Percentiles rank a stretch among this genome's conserved stretches.
phyloP scores from a whole-genome alignment of 2,329 filamentous ascomycete species.

The Neofusicoccum sp. region DNA sequence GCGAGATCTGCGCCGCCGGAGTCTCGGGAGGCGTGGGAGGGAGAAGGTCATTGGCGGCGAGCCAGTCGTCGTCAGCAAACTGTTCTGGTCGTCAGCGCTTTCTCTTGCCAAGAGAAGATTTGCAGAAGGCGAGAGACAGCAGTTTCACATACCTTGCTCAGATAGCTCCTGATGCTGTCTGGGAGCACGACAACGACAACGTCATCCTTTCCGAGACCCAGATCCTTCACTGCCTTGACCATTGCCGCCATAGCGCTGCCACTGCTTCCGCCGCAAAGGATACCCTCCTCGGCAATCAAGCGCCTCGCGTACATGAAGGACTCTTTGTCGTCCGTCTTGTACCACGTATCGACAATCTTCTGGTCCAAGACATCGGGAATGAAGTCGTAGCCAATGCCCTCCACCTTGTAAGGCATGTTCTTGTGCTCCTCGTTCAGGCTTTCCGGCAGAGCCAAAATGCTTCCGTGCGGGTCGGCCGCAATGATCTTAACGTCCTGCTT shows the following conservation, averaged over 20 bases:
- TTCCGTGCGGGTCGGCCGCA: conserved; percentile 89
- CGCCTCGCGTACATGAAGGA: conserved; percentile 89
- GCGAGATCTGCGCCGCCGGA: conserved; percentile 34
- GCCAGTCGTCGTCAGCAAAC: conserved; percentile 98
- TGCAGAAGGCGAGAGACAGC: no score
- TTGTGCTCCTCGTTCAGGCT: conserved; percentile 75
- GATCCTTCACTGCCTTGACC: conserved; percentile 74
- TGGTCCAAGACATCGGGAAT: conserved; percentile 91
- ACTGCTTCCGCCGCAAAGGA: conserved; percentile 90
- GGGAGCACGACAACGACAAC: conserved; percentile 89
- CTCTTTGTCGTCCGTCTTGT: conserved; percentile 93
- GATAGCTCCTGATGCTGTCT: conserved; percentile 95
- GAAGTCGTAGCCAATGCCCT: conserved; percentile 98
- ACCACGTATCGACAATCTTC: conserved; percentile 84
- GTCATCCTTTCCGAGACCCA: conserved; percentile 78
- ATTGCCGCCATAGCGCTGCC: conserved; percentile 88
- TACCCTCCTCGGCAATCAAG: conserved; percentile 89
- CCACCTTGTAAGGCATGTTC: conserved; percentile 93
- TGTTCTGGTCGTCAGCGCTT: conserved; percentile 28
- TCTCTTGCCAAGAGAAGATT: background rate
- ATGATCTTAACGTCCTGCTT: conserved; percentile 84
- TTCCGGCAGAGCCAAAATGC: conserved; percentile 83
- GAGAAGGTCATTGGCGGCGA: conserved; percentile 92
- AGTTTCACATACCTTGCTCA: conserved; percentile 69
- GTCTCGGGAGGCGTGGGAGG: conserved; percentile 59